Base-by-base conservation (phyloP, 768 basidiomycete species). In the Rhizopogon rudus region DNA sequence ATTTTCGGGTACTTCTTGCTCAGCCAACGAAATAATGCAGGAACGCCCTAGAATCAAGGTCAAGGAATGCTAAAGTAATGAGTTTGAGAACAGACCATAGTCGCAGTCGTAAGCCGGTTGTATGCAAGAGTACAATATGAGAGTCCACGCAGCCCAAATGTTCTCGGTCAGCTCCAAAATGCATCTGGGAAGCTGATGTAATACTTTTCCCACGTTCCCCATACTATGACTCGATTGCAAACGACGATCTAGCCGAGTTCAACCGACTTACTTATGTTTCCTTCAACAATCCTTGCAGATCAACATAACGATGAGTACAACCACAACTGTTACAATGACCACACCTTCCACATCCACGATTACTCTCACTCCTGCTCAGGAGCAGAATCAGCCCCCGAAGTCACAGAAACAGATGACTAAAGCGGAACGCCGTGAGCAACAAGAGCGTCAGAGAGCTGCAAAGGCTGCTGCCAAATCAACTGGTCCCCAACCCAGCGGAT, bases 1-100 rank as follows among this genome's bases (percentile, higher is more conserved):
- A 96, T 98, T 80, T 93, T 98, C 51, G 96, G 94, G 70, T 99
- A 99, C 73, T 98, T 98, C 78, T 89, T 95, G 70, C 93, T 97
- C 56, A 98, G 80, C 95, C 96, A 99, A 67, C 96, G 86, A 75
- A 98, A 98, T 59, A 98, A 81, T 45, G 96, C 96, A 57, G 95
- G 95, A 59, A 98, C 95, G 85, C 95, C 95, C 95, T 96, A 56
- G 10, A 59, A 54, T 40, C 40, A 41, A 33, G n/a, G 49, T 51
- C 28, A 49, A 14, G 9, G 14, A 25, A 48, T 10, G 48, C 33
- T 14, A 5, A 37, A 49, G 22, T 25, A 8, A 35, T 6, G 3
- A 16, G 7, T 6, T 25, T 5, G 2, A 16, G 13, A 16, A 22
- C 35, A 22, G 10, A 49, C 48, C 48, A 49, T 49, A 22, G 48